phyloP scores from a whole-genome alignment of 257 asterid species.

The Solanum pinnatisectum region DNA sequence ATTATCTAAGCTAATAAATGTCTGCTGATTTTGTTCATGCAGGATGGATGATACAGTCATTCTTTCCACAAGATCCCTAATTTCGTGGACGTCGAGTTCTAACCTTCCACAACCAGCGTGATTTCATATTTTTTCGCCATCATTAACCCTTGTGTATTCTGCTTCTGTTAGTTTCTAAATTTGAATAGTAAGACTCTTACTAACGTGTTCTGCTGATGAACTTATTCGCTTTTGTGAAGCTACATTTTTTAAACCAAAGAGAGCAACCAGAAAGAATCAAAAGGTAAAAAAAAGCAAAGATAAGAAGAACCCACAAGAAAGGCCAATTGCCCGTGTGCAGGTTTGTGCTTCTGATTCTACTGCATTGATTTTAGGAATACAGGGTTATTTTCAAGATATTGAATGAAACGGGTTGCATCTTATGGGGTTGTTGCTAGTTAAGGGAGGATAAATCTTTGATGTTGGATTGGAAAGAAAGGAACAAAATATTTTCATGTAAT shows the following conservation, averaged over 20 bases:
- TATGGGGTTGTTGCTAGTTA: background rate
- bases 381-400: background rate
- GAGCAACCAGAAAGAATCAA: constrained; percentile 37
- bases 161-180: background rate
- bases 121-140: constrained; percentile 87
- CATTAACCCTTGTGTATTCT: constrained; percentile 7
- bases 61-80: constrained; percentile 85
- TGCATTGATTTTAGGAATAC: background rate
- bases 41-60: constrained; percentile 61
- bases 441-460: background rate
- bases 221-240: constrained; percentile 24
- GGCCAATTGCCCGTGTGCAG: constrained; percentile 79
- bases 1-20: background rate
- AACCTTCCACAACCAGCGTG: constrained; percentile 95
- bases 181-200: background rate
- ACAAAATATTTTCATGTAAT: background rate
- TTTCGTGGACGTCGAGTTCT: constrained; percentile 87
- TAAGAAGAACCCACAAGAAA: constrained; percentile 24
- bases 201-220: background rate
- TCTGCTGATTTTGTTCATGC: background rate
- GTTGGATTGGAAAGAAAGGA: background rate
- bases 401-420: background rate
- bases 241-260: constrained; percentile 74
- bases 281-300: constrained; percentile 35
- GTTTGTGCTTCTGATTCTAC: constrained; percentile 33